These are phyloP conservation scores for Serendipita sp. DNA, from an alignment of 768 basidiomycete genomes.

Conservation along the genomic window DNA sequence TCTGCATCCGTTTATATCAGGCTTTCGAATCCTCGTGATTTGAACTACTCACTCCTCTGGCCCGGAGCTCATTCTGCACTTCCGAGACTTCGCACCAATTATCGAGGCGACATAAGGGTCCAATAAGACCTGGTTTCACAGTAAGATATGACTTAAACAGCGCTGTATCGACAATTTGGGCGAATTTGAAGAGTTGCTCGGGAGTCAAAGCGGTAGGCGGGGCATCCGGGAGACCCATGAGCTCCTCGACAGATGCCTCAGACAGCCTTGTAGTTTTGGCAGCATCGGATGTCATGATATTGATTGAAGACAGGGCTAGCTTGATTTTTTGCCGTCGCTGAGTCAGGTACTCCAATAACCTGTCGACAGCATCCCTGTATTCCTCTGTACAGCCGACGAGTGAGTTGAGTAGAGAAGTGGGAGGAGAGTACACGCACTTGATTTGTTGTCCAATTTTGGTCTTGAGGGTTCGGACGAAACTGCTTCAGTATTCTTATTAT, in stretches of 20 bases:
- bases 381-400: slow-evolving; percentile 38
- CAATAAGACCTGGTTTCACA: slow-evolving; percentile 64
- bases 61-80: slow-evolving; percentile 73
- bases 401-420: background rate
- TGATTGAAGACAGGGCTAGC: slow-evolving; percentile 54
- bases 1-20: slow-evolving; percentile 30
- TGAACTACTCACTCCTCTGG: slow-evolving; percentile 46
- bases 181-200: slow-evolving; percentile 72
- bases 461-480: background rate
- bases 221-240: slow-evolving; percentile 63
- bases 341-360: slow-evolving; percentile 72
- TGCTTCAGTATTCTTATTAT: background rate
- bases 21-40: too few species aligned
- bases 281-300: slow-evolving; percentile 53
- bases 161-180: slow-evolving; percentile 90
- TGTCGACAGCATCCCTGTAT: slow-evolving; percentile 62
- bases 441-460: slow-evolving; percentile 7
- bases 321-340: slow-evolving; percentile 78
- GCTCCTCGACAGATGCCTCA: slow-evolving; percentile 52
- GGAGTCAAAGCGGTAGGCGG: slow-evolving; percentile 59
- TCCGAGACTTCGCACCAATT: slow-evolving; percentile 98
- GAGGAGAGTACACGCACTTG: background rate
- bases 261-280: slow-evolving; percentile 56
- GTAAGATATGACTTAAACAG: slow-evolving; percentile 86
- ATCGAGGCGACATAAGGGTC: slow-evolving; percentile 72